Conservation (phyloP, 2,329 filamentous ascomycete species). For the Aureobasidium sp. region DNA sequence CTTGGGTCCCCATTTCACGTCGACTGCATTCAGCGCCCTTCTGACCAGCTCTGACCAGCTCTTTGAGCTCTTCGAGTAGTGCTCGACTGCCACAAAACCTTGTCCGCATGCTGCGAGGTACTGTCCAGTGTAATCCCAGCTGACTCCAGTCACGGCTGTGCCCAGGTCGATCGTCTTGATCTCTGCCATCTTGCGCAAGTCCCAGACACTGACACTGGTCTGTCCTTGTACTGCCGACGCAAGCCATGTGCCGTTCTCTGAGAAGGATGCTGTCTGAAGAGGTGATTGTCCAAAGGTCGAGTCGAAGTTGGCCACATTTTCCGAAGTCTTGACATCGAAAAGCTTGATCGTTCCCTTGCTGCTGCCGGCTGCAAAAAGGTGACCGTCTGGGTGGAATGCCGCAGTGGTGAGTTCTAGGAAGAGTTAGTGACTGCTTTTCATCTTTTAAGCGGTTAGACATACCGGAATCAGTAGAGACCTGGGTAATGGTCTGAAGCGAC, state of each 20-base stretch:
- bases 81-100: slow-evolving; percentile 75
- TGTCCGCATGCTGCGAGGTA: slow-evolving; percentile 77
- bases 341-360: slow-evolving; percentile 73
- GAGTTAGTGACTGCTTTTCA: slow-evolving; percentile 21
- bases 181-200: slow-evolving; percentile 75
- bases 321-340: slow-evolving; percentile 75
- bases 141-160: slow-evolving; percentile 63
- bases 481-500: slow-evolving; percentile 59
- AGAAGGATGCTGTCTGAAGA: slow-evolving; percentile 72
- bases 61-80: slow-evolving; percentile 82
- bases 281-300: slow-evolving; percentile 45
- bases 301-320: slow-evolving; percentile 64
- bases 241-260: slow-evolving; percentile 95
- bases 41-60: slow-evolving; percentile 80
- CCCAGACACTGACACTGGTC: slow-evolving; percentile 76
- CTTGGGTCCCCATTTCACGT: slow-evolving; percentile 67
- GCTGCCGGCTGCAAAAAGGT: slow-evolving; percentile 82
- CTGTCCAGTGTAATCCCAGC: slow-evolving; percentile 93
- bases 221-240: slow-evolving; percentile 73
- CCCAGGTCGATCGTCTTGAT: slow-evolving; percentile 83
- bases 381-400: slow-evolving; percentile 94
- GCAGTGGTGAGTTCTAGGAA: slow-evolving; percentile 60
- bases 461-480: slow-evolving; percentile 74
- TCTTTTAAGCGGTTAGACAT: slow-evolving; percentile 31
- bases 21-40: slow-evolving; percentile 63